phyloP scores from a whole-genome alignment of 2,329 filamentous ascomycete genomes.

The Periconia sp. region DNA sequence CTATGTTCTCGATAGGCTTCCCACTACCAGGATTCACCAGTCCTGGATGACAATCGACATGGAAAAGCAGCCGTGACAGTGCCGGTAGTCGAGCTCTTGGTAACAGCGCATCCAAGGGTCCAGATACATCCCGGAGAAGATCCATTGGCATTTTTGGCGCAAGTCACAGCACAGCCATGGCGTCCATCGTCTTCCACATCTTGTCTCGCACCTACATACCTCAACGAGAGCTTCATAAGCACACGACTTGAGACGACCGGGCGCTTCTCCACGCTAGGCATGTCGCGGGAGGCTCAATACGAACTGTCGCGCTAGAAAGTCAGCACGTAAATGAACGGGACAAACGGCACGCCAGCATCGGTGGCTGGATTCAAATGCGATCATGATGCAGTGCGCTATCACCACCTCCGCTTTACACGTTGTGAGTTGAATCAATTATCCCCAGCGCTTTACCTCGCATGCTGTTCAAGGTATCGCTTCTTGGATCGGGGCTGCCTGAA shows the following conservation, averaged over 20 bases:
- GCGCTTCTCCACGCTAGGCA: slow-evolving; percentile 3
- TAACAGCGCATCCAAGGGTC: too few relatives aligned
- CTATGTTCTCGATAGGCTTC: too few relatives aligned
- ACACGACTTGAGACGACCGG: neutral
- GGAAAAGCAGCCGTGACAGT: too few relatives aligned
- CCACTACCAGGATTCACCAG: too few relatives aligned
- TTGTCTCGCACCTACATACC: too few relatives aligned
- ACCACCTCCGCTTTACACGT: slow-evolving; percentile 3
- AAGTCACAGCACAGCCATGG: too few relatives aligned
- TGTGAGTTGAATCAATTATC: slow-evolving; percentile 5
- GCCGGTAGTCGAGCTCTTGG: too few relatives aligned
- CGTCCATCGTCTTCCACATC: too few relatives aligned
- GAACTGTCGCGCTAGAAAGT: slow-evolving; percentile 2
- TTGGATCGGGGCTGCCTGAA: slow-evolving; percentile 18
- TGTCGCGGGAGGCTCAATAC: slow-evolving; percentile 3
- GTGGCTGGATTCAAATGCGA: too few relatives aligned
- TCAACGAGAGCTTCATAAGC: neutral
- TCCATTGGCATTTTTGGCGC: too few relatives aligned
- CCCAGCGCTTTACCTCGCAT: neutral
- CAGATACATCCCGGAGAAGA: too few relatives aligned
- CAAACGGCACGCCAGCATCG: neutral
- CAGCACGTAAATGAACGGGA: slow-evolving; percentile 11
- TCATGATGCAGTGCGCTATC: slow-evolving; percentile 14
- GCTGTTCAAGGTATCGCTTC: slow-evolving; percentile 5
- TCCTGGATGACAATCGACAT: neutral